A percentile compares a stretch with the other conserved stretches of the same genome.
phyloP scores from a whole-genome alignment of 2,329 filamentous ascomycete genomes.

The Stemphylium beticola region DNA sequence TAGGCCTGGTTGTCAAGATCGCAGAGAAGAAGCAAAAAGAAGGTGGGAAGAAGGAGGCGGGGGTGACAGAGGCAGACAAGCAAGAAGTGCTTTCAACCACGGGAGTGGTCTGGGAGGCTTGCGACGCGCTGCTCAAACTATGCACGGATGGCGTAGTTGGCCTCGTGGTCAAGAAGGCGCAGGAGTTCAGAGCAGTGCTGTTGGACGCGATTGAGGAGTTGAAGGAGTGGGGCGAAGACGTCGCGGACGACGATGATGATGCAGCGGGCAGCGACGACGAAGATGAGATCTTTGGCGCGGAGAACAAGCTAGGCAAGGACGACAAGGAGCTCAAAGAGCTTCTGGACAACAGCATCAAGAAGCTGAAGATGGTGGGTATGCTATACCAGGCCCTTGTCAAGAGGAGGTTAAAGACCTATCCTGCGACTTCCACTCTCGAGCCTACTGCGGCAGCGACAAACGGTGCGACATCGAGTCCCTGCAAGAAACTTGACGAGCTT shows the following conservation, averaged over 20 bases:
- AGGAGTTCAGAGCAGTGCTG: slow-evolving; percentile 75
- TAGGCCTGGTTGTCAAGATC: slow-evolving; percentile 66
- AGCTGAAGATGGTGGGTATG: slow-evolving; percentile 69
- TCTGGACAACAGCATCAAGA: slow-evolving; percentile 68
- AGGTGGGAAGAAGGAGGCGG: slow-evolving; percentile 20
- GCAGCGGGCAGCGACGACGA: slow-evolving; percentile 56
- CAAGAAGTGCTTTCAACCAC: slow-evolving; percentile 66
- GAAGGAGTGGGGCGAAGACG: slow-evolving; percentile 84
- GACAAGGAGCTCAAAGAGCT: slow-evolving; percentile 71
- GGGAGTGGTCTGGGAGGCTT: slow-evolving; percentile 82
- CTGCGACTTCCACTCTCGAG: slow-evolving; percentile 35
- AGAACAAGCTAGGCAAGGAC: slow-evolving; percentile 62
- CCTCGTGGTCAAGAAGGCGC: slow-evolving; percentile 72
- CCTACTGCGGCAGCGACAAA: slow-evolving; percentile 9
- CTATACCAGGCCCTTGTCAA: slow-evolving; percentile 74
- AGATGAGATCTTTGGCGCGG: slow-evolving; percentile 71
- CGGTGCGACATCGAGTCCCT: slow-evolving; percentile 15
- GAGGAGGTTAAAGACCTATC: slow-evolving; percentile 67
- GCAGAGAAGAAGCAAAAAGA: slow-evolving; percentile 57
- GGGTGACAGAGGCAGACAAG: slow-evolving; percentile 33
- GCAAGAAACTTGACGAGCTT: slow-evolving; percentile 59
- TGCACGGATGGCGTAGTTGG: slow-evolving; percentile 72
- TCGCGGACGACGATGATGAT: slow-evolving; percentile 64
- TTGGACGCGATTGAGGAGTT: slow-evolving; percentile 85
- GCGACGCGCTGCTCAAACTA: slow-evolving; percentile 73